Evolutionary conservation across 305 asterid genomes (phyloP).

Genomic region (Euphrasia arctica): DNA sequence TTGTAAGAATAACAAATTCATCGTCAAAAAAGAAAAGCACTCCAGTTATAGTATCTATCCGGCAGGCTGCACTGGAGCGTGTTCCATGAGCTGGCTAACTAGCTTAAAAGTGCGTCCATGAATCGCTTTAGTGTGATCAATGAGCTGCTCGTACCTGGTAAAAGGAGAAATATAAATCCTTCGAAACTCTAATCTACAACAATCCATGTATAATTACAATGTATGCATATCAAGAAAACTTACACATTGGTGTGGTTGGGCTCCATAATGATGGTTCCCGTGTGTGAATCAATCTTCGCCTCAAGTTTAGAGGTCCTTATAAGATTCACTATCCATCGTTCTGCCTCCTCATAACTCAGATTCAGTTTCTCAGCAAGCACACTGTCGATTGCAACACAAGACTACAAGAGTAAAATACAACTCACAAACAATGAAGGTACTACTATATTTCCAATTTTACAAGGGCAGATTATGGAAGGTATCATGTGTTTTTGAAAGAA

Average conservation of each 20-base stretch:
- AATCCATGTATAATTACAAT: background rate
- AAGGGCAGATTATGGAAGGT: background rate
- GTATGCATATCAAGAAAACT: slow-evolving; percentile 28
- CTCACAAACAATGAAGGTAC: background rate
- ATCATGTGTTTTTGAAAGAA: background rate
- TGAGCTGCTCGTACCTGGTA: slow-evolving; percentile 88
- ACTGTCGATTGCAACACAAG: slow-evolving; percentile 35
- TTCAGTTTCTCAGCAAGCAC: slow-evolving; percentile 93
- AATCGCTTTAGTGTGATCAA: slow-evolving; percentile 77
- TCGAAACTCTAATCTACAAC: background rate
- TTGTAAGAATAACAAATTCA: slow-evolving; percentile 22
- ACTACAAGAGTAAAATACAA: slow-evolving; percentile 1
- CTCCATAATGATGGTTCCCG: slow-evolving; percentile 85
- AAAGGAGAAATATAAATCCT: slow-evolving; percentile 18
- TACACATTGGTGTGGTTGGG: slow-evolving; percentile 86
- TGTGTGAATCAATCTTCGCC: slow-evolving; percentile 76
- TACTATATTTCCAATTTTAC: background rate
- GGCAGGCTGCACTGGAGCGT: slow-evolving; percentile 66
- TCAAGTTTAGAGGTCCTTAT: slow-evolving; percentile 93
- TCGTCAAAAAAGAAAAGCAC: background rate
- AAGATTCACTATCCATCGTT: slow-evolving; percentile 91
- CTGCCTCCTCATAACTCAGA: slow-evolving; percentile 84
- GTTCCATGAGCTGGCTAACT: slow-evolving; percentile 80
- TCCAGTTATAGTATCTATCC: slow-evolving; percentile 34
- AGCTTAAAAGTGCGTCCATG: slow-evolving; percentile 83